Percentiles rank a stretch among this genome's conserved stretches.
Evolutionary conservation across 192 early-diverging fungal genomes (phyloP).

Genomic region (Coemansia sp.): DNA sequence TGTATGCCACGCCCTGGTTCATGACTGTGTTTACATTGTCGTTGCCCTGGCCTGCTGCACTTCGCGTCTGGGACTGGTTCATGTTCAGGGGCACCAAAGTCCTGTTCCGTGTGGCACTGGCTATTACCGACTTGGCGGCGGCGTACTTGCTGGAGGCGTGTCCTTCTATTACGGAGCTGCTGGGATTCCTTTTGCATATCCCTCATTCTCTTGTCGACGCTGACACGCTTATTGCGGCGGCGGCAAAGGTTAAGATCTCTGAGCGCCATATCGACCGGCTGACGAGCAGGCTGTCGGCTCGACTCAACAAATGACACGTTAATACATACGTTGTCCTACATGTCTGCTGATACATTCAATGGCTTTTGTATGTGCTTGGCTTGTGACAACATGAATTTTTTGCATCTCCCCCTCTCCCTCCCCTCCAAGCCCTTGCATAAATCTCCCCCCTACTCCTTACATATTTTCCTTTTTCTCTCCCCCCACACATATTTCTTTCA

Average conservation of each 20-base stretch:
- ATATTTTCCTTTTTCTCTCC: background rate
- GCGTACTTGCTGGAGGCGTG: constrained; percentile 74
- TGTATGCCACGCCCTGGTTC: constrained; percentile 95
- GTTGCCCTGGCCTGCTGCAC: constrained; percentile 84
- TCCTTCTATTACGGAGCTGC: constrained; percentile 72
- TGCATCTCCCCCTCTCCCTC: no score
- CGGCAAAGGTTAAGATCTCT: constrained; percentile 70
- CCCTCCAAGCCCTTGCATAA: no score
- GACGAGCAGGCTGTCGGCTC: constrained; percentile 10
- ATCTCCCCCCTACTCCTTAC: background rate
- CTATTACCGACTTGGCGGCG: constrained; percentile 66
- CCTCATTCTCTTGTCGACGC: constrained; percentile 58
- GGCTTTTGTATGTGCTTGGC: background rate
- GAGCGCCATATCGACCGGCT: constrained; percentile 59
- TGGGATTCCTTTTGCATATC: constrained; percentile 79
- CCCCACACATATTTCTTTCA: background rate
- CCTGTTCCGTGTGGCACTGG: constrained; percentile 80
- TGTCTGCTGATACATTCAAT: background rate
- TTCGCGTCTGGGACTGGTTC: constrained; percentile 94
- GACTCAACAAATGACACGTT: background rate
- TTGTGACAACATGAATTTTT: no score
- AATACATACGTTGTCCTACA: background rate
- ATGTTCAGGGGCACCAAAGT: constrained; percentile 78
- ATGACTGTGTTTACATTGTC: constrained; percentile 87
- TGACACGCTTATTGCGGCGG: constrained; percentile 69